Percentiles rank a stretch among this genome's conserved stretches.
Evolutionary conservation across 2,329 filamentous ascomycete species (phyloP).

Genomic region (Alternaria arbusti): DNA sequence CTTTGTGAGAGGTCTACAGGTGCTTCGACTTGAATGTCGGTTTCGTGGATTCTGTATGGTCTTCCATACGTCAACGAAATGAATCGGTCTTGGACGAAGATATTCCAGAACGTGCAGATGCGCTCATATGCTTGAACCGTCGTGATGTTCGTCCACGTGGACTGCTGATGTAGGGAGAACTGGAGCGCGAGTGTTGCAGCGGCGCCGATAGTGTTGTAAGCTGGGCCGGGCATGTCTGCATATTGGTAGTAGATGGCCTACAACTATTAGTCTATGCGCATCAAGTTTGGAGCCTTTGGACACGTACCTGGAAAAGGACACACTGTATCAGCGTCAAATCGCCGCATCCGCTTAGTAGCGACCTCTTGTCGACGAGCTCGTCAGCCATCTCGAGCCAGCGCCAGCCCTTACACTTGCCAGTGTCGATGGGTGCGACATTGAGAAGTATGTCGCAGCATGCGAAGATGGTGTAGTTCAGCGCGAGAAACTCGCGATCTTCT

Average conservation of each 20-base stretch:
- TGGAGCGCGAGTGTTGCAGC: slow-evolving; percentile 39
- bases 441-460: slow-evolving; percentile 27
- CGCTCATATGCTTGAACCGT: slow-evolving; percentile 28
- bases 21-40: slow-evolving; percentile 35
- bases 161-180: slow-evolving; percentile 36
- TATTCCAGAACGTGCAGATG: slow-evolving; percentile 39
- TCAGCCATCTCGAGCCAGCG: slow-evolving; percentile 40
- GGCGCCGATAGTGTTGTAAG: slow-evolving; percentile 39
- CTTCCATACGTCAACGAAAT: slow-evolving; percentile 41
- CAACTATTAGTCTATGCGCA: neutral
- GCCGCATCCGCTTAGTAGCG: slow-evolving; percentile 24
- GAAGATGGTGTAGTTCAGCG: slow-evolving; percentile 40
- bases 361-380: slow-evolving; percentile 33
- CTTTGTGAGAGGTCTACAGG: slow-evolving; percentile 24
- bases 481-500: slow-evolving; percentile 33
- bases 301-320: slow-evolving; percentile 35
- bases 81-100: slow-evolving; percentile 34
- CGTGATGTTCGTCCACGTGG: slow-evolving; percentile 21
- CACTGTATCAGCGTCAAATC: slow-evolving; percentile 37
- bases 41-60: slow-evolving; percentile 37
- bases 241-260: slow-evolving; percentile 37
- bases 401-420: slow-evolving; percentile 32
- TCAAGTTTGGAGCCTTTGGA: neutral
- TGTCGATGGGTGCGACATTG: slow-evolving; percentile 2
- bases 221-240: slow-evolving; percentile 35